Evolutionary conservation across 192 early-diverging fungal genomes (phyloP).

Genomic region (Umbelopsis sp.): DNA sequence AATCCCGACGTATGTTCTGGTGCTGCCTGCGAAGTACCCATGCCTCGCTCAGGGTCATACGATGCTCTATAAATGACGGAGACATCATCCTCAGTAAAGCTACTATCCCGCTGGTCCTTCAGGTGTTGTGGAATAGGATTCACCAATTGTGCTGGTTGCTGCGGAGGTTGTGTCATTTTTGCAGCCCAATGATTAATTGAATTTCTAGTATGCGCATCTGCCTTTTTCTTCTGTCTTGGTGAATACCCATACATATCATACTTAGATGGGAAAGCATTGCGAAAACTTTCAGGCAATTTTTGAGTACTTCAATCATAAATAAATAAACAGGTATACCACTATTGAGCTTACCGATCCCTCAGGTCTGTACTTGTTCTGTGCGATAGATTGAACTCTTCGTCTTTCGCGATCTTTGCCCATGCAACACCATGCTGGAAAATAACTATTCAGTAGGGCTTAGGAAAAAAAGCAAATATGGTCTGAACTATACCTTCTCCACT

Average conservation of each 20-base stretch:
- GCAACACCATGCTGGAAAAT: constrained; percentile 25
- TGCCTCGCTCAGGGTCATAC: constrained; percentile 4
- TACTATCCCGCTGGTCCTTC: not conserved
- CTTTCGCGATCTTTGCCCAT: constrained; percentile 27
- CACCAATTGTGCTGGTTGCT: not conserved
- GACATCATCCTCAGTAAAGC: constrained; percentile 10
- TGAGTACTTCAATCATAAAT: not conserved
- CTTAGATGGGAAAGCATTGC: constrained; percentile 32
- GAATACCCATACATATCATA: constrained; percentile 26
- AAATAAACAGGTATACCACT: not conserved
- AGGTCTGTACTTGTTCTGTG: constrained; percentile 29
- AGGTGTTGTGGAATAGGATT: not conserved
- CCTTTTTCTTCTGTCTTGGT: constrained; percentile 11
- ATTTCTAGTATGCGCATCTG: not conserved
- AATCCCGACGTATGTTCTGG: not conserved
- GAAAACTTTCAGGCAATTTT: not conserved
- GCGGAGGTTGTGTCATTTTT: not conserved
- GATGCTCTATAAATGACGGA: constrained; percentile 12
- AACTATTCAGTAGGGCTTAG: not conserved
- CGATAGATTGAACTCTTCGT: constrained; percentile 20
- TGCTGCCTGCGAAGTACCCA: not conserved
- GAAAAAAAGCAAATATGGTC: not conserved
- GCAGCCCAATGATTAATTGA: not conserved
- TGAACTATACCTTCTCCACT: constrained; percentile 11
- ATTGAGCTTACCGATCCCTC: constrained; percentile 16